phyloP scores from a whole-genome alignment of 2,329 filamentous ascomycete species.

The Cladobotryum protrusum region DNA sequence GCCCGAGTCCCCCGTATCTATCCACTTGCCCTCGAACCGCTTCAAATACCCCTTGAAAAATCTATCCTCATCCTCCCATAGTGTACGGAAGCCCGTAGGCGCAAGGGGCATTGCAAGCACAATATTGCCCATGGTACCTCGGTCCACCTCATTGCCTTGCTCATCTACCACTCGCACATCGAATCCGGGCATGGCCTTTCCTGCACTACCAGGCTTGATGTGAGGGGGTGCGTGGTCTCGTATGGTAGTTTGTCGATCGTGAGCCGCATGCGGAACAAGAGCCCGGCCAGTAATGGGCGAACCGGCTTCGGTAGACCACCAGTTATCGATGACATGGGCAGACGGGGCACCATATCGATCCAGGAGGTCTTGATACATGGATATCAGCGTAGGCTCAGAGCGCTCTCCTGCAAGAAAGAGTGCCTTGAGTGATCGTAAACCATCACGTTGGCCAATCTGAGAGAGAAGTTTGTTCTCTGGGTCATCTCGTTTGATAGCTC shows the following conservation, averaged over 20 bases:
- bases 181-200: slow-evolving; percentile 87
- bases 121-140: slow-evolving; percentile 82
- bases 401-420: slow-evolving; percentile 86
- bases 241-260: slow-evolving; percentile 40
- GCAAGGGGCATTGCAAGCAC: slow-evolving; percentile 77
- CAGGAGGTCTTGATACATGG: slow-evolving; percentile 72
- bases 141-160: slow-evolving; percentile 62
- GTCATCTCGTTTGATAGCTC: slow-evolving; percentile 83
- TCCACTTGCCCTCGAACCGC: slow-evolving; percentile 73
- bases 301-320: slow-evolving; percentile 56
- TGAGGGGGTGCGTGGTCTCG: slow-evolving; percentile 38
- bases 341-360: slow-evolving; percentile 56
- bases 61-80: slow-evolving; percentile 80
- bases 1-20: slow-evolving; percentile 88
- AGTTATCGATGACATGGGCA: slow-evolving; percentile 53
- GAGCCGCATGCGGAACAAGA: slow-evolving; percentile 51
- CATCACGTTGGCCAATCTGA: slow-evolving; percentile 58
- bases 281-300: slow-evolving; percentile 53
- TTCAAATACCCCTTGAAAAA: slow-evolving; percentile 83
- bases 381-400: slow-evolving; percentile 79
- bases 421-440: slow-evolving; percentile 63
- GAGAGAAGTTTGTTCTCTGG: slow-evolving; percentile 63
- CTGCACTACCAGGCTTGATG: slow-evolving; percentile 79
- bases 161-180: slow-evolving; percentile 83
- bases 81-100: slow-evolving; percentile 76